phyloP scores from a whole-genome alignment of 805 yeast genomes.

The Clavispora asparagi region DNA sequence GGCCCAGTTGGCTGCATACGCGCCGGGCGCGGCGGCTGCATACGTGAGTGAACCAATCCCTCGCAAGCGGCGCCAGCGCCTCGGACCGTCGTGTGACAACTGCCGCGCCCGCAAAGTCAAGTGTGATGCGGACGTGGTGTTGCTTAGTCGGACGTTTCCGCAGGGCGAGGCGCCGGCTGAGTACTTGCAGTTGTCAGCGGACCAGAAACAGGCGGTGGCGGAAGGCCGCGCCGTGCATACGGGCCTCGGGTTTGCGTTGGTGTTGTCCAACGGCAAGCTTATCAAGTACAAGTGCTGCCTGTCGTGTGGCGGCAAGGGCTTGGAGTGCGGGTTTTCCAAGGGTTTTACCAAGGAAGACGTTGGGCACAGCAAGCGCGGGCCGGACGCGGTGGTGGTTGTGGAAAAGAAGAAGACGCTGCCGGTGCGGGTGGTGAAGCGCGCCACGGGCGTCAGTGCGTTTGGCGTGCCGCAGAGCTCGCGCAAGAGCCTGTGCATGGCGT shows the following conservation, averaged over 20 bases:
- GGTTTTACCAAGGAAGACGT: constrained; percentile 65
- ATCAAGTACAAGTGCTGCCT: constrained; percentile 52
- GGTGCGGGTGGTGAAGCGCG: constrained; percentile 11
- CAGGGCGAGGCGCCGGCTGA: constrained; percentile 4
- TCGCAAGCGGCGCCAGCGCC: constrained; percentile 51
- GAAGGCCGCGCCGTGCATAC: constrained; percentile 15
- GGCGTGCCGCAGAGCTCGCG: constrained; percentile 13
- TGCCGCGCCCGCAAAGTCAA: constrained; percentile 67
- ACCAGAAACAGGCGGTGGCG: constrained; percentile 6
- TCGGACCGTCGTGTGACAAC: constrained; percentile 71
- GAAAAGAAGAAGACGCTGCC: constrained; percentile 3
- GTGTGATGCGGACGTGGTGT: constrained; percentile 61
- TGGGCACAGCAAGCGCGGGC: constrained; percentile 26
- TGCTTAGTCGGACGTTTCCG: constrained; percentile 23
- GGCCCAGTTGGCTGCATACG: not conserved
- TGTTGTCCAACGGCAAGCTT: constrained; percentile 25
- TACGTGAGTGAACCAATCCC: constrained; percentile 3
- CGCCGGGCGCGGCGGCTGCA: not conserved
- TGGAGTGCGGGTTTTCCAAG: constrained; percentile 52
- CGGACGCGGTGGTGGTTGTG: constrained; percentile 1
- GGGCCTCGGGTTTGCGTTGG: constrained; percentile 11
- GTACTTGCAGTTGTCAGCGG: constrained; percentile 6
- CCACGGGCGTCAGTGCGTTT: not conserved
- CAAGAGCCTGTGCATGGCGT: constrained; percentile 34
- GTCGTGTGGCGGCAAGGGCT: constrained; percentile 45